phyloP scores from a whole-genome alignment of 108 stramenopile species.

The Heterococcus sp. region DNA sequence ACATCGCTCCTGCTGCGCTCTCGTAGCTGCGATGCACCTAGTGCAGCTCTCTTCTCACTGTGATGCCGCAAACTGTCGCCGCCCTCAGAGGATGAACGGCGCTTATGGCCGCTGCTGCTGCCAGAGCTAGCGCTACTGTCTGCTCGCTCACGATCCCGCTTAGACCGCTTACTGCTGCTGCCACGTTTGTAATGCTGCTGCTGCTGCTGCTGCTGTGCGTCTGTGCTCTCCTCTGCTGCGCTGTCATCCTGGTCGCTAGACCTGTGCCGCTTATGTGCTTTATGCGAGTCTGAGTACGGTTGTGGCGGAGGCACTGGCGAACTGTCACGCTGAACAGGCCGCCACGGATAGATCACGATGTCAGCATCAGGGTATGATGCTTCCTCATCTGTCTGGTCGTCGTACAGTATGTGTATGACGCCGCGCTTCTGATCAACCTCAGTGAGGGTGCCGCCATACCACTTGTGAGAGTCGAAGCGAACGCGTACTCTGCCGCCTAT shows the following conservation, averaged over 20 bases:
- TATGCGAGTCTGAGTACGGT: neutral
- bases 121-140: neutral
- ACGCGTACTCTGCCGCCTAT: constrained; percentile 20
- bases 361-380: constrained; percentile 24
- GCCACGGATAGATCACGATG: constrained; percentile 41
- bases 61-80: neutral
- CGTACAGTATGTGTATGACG: constrained; percentile 31
- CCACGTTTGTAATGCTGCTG: too few relatives aligned
- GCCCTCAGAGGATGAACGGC: neutral
- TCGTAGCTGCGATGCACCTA: too few relatives aligned
- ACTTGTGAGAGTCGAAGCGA: constrained; percentile 27
- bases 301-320: neutral
- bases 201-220: too few relatives aligned
- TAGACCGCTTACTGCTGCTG: too few relatives aligned
- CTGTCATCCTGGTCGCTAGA: neutral
- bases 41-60: too few relatives aligned
- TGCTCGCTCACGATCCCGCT: neutral
- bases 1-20: neutral
- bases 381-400: constrained; percentile 32
- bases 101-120: neutral
- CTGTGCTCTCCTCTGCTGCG: neutral
- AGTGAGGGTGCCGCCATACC: constrained; percentile 26
- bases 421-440: constrained; percentile 13
- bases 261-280: neutral
- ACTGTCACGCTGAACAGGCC: neutral